A percentile compares a stretch with the other conserved stretches of the same genome.
These are phyloP conservation scores for Penicillium manginii DNA, from an alignment of 495 filamentous ascomycete species.

Conservation along the genomic window DNA sequence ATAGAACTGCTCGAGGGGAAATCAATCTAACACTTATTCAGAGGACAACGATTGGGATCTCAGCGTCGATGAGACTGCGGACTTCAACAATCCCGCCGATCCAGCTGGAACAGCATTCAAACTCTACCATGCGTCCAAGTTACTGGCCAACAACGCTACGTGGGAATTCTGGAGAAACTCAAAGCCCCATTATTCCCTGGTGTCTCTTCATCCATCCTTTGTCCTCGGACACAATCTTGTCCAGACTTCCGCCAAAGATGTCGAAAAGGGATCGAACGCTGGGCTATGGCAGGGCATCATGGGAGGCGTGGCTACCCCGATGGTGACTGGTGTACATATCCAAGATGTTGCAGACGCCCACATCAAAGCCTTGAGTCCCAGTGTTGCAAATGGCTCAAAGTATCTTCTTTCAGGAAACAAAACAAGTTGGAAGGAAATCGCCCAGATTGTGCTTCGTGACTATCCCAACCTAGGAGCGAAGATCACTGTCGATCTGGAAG, in stretches of 20 bases:
- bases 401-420: constrained; percentile 31
- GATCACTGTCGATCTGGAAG: constrained; percentile 24
- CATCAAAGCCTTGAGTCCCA: constrained; percentile 33
- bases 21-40: constrained; percentile 5
- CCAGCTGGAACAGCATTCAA: constrained; percentile 17
- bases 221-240: constrained; percentile 35
- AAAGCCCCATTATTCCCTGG: constrained; percentile 34
- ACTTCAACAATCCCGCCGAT: constrained; percentile 22
- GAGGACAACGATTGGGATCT: constrained; percentile 40
- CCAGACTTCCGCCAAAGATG: constrained; percentile 30
- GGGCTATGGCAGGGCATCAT: constrained; percentile 26
- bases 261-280: constrained; percentile 22
- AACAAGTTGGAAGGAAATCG: constrained; percentile 33
- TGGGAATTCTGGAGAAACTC: constrained; percentile 26
- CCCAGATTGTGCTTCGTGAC: constrained; percentile 26
- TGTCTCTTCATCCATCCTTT: constrained; percentile 34
- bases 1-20: background rate
- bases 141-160: constrained; percentile 33
- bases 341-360: constrained; percentile 45
- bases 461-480: constrained; percentile 34
- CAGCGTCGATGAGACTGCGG: constrained; percentile 24
- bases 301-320: constrained; percentile 10
- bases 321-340: constrained; percentile 37
- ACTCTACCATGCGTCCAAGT: constrained; percentile 37
- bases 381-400: constrained; percentile 27